These are phyloP conservation scores for Ophiocordyceps camponoti-floridani DNA, from an alignment of 2,329 filamentous ascomycete species.

Conservation along the genomic window DNA sequence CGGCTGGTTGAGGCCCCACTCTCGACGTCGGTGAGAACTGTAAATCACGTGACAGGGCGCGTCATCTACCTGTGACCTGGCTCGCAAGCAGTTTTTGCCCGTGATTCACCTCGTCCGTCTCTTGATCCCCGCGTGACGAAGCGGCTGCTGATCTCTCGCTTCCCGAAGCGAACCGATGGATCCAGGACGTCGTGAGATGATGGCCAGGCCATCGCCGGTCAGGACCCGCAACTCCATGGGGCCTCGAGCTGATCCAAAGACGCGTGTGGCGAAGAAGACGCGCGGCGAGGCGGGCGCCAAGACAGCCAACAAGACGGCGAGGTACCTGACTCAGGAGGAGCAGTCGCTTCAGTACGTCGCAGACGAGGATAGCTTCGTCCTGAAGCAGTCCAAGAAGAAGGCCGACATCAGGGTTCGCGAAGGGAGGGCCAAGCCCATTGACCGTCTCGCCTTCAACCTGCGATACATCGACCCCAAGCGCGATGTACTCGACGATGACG, in stretches of 20 bases:
- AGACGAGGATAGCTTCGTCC: slow-evolving; percentile 86
- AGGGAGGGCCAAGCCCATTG: slow-evolving; percentile 77
- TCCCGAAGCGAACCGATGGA: slow-evolving; percentile 22
- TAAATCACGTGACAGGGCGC: not conserved
- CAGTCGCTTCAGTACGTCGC: slow-evolving; percentile 73
- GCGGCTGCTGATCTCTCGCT: not conserved
- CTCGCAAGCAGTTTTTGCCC: too few species aligned
- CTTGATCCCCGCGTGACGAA: not conserved
- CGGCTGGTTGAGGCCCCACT: not conserved
- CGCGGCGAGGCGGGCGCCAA: slow-evolving; percentile 11
- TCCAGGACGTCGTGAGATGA: slow-evolving; percentile 35
- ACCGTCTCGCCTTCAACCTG: slow-evolving; percentile 82
- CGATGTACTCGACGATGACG: slow-evolving; percentile 73
- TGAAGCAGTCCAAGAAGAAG: slow-evolving; percentile 96
- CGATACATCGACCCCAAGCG: slow-evolving; percentile 74
- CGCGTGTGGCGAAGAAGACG: slow-evolving; percentile 35
- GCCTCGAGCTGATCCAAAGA: slow-evolving; percentile 35
- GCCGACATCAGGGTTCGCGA: slow-evolving; percentile 87
- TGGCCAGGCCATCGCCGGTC: slow-evolving; percentile 25
- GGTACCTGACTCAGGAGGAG: slow-evolving; percentile 53
- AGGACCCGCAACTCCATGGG: slow-evolving; percentile 31
- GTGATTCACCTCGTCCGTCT: not conserved
- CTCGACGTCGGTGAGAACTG: not conserved
- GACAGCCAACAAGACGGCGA: slow-evolving; percentile 13
- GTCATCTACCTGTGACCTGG: too few species aligned